Base-by-base conservation (phyloP, 1,139 yeast species). In the Torulaspora pretoriensis region DNA sequence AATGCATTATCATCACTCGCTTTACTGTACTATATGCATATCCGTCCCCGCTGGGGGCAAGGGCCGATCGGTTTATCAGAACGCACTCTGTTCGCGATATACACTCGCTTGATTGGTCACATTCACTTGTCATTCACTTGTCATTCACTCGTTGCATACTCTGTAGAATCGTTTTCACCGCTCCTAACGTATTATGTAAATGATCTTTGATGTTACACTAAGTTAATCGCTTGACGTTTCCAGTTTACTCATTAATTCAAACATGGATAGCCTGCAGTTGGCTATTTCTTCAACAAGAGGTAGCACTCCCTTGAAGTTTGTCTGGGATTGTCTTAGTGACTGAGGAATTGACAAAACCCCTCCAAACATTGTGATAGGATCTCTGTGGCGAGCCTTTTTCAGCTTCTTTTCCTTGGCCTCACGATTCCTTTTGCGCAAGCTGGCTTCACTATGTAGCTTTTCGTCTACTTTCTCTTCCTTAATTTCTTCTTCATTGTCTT, bases 301-400 rank as follows among this genome's bases (percentile, higher is more conserved):
- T 3, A 59, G 43, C 12, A 50, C 48, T 27, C 58, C 52, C 46
- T 51, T 54, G 36, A 61, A 63, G 17, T 53, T 49, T n/a, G 52
- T 38, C 43, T 61, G 66, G 14, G 53, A 51, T 27, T 55, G 54
- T 35, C 63, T 51, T 33, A 61, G 37, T 13, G 60, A 50, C 2
- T 46, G 34, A n/a, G 66, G 66, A 2, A 56, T 46, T 2, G 57
- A 49, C 9, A 63, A 46, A 2, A 53, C 57, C 9, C 60, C 63
- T 0, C 61, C 65, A 51, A 63, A 61, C 66, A 63, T 61, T 10
- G 38, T 36, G 4, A 63, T 50, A 8, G 67, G 65, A 37, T 61
- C 61, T 19, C 37, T 42, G n/a, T 40, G 37, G 31, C 30, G 38
- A 9, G 24, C 13, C 16, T 29, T 35, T 24, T 32, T 40, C 24